phyloP scores from a whole-genome alignment of 2,329 filamentous ascomycete genomes.

The Celoporthe dispersa region DNA sequence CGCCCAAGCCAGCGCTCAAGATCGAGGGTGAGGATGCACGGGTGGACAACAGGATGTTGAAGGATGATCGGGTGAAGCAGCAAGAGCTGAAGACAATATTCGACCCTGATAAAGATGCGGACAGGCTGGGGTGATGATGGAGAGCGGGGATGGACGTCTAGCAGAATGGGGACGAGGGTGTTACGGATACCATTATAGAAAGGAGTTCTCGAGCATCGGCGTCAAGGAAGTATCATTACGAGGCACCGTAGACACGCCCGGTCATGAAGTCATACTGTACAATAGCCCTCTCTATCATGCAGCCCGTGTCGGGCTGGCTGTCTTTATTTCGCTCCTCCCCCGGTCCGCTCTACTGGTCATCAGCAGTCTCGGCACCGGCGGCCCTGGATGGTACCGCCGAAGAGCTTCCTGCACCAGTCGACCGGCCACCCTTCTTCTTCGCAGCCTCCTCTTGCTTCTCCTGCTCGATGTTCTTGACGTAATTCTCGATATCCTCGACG shows the following conservation, averaged over 20 bases:
- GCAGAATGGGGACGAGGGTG: not conserved
- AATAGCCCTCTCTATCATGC: constrained; percentile 25
- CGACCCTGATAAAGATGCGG: constrained; percentile 73
- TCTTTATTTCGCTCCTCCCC: constrained; percentile 22
- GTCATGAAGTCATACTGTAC: constrained; percentile 31
- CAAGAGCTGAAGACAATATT: constrained; percentile 70
- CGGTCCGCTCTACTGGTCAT: constrained; percentile 8
- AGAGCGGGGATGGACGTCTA: not conserved
- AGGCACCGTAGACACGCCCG: constrained; percentile 26
- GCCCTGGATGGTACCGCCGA: constrained; percentile 77
- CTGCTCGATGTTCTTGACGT: constrained; percentile 98
- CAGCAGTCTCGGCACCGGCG: constrained; percentile 39
- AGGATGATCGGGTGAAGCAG: constrained; percentile 77
- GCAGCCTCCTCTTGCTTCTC: constrained; percentile 99
- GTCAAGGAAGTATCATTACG: constrained; percentile 31
- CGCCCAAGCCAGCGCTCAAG: constrained; percentile 79
- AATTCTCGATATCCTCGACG: constrained; percentile 93
- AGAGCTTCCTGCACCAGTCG: constrained; percentile 70
- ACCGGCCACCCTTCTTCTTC: constrained; percentile 88
- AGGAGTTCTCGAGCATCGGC: constrained; percentile 25
- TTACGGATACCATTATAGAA: constrained; percentile 7
- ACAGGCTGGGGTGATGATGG: constrained; percentile 71
- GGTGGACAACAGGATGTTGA: constrained; percentile 87
- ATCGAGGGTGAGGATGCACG: constrained; percentile 91
- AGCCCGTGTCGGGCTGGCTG: constrained; percentile 9